A percentile compares a stretch with the other conserved stretches of the same genome.
Conservation (phyloP, 345 rosid genomes). For the Linum trigynum region DNA sequence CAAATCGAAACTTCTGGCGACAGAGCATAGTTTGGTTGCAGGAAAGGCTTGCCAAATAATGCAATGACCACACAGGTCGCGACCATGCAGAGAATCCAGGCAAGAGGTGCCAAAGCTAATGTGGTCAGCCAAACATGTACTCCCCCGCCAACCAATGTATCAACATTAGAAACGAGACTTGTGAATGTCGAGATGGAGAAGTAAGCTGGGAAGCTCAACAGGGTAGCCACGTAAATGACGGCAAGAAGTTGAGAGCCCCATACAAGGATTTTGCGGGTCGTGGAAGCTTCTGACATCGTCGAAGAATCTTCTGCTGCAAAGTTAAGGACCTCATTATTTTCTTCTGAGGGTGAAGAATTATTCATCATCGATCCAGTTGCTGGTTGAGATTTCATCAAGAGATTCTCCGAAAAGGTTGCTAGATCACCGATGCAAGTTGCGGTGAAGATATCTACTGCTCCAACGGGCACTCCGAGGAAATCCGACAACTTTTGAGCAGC, state of each 20-base stretch:
- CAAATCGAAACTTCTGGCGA: conserved; percentile 41
- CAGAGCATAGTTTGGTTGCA: conserved; percentile 44
- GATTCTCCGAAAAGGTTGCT: conserved; percentile 52
- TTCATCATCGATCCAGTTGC: conserved; percentile 8
- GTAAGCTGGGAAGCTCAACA: conserved; percentile 45
- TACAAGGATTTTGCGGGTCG: conserved; percentile 24
- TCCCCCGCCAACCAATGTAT: conserved; percentile 2
- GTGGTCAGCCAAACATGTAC: conserved; percentile 25
- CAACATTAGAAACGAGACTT: conserved; percentile 21
- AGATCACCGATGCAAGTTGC: conserved; percentile 54
- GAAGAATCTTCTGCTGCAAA: conserved; percentile 18
- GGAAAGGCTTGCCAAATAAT: conserved; percentile 47
- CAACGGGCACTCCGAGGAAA: conserved; percentile 51
- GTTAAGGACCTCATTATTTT: conserved; percentile 13
- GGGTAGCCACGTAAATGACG: conserved; percentile 28
- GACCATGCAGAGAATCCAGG: conserved; percentile 53
- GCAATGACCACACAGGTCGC: conserved; percentile 34
- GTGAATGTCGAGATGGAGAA: conserved; percentile 39
- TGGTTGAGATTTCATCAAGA: conserved; percentile 39
- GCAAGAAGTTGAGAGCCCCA: conserved; percentile 43
- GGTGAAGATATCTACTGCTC: conserved; percentile 64
- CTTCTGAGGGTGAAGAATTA: conserved; percentile 24
- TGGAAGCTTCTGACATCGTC: conserved; percentile 27
- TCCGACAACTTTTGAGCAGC: conserved; percentile 66
- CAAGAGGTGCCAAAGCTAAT: conserved; percentile 45